Evolutionary conservation across 495 filamentous ascomycete genomes (phyloP), one percentile per base, ranked within the genome.

Genomic region (Rusavskia elegans): DNA sequence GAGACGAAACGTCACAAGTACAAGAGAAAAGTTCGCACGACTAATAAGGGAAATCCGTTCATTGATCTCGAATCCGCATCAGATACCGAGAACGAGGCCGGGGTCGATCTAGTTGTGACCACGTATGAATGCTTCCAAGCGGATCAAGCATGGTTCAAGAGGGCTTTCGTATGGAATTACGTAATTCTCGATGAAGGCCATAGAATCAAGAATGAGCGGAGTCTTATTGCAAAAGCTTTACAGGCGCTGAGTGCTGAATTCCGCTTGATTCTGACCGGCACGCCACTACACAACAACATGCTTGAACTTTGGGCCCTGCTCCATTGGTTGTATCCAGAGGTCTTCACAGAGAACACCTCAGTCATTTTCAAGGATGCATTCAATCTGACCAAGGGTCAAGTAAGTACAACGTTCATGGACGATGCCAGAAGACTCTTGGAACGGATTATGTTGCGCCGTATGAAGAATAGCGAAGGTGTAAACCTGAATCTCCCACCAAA

Each of bases 221-320:
- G 72, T 14, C 61, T 72, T 17, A 65, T 76, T n/a, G 70, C 80
- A 0, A 62, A 63, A 30, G 64, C 73, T 2, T 57, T 83, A 1
- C 72, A 74, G 50, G 68, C 66, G 7, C 20, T 83, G 5, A 67
- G 67, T 4, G 71, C 79, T 0, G 75, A 82, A 46, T 75, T 72
- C 55, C 72, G 80, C 16, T 61, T 84, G 5, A 74, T 84, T 14
- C 65, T 84, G 1, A 83, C 78, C 0, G 81, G 74, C 1, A 84
- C 81, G 9, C 81, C 81, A 0, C 64, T 84, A 6, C 81, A 84
- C 49, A 84, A 83, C 52, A 76, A 84, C 51, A 63, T 84, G 0
- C 61, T 63, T 0, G 80, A 83, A 55, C 61, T 82, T 35, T 83
- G 80, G 80, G 73, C 78, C 0, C 59, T 83, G 9, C 63, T 84